Evolutionary conservation across 148 eudicot species (phyloP).

Genomic region (Rhododendron kiyosumense): DNA sequence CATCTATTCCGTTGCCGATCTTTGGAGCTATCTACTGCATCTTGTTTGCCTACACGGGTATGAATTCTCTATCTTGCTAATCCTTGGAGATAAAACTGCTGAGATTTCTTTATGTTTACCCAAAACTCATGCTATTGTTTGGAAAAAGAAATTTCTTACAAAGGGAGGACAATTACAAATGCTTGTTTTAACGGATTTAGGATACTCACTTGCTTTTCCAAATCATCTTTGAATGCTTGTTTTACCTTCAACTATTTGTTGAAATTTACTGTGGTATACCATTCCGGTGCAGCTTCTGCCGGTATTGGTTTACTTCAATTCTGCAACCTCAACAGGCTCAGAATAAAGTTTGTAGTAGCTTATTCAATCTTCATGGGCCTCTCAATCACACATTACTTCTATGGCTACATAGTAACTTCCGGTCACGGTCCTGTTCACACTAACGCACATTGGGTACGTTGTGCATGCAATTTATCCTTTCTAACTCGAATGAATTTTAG

Average conservation of each 20-base stretch:
- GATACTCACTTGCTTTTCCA: neutral
- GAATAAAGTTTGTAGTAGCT: conserved; percentile 76
- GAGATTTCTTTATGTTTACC: neutral
- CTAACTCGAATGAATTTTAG: neutral
- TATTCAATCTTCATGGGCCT: conserved; percentile 86
- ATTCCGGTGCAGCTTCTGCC: conserved; percentile 55
- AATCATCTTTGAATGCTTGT: neutral
- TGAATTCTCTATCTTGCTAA: conserved; percentile 13
- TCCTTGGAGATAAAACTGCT: neutral
- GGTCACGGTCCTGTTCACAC: conserved; percentile 78
- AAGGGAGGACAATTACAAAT: neutral
- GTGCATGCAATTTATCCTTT: neutral
- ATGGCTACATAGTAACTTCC: conserved; percentile 39
- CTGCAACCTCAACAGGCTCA: conserved; percentile 93
- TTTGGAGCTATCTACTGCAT: conserved; percentile 82
- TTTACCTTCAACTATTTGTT: neutral
- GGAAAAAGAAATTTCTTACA: neutral
- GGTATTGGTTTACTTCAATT: conserved; percentile 76
- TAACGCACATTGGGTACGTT: conserved; percentile 54
- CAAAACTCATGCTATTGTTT: neutral
- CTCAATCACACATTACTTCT: conserved; percentile 85
- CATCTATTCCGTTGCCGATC: conserved; percentile 85
- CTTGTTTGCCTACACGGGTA: conserved; percentile 81
- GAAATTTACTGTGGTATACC: neutral
- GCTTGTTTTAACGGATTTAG: neutral